Evolutionary conservation across 177 flowering plant genomes (phyloP).

Genomic region (Vitis hybrid): DNA sequence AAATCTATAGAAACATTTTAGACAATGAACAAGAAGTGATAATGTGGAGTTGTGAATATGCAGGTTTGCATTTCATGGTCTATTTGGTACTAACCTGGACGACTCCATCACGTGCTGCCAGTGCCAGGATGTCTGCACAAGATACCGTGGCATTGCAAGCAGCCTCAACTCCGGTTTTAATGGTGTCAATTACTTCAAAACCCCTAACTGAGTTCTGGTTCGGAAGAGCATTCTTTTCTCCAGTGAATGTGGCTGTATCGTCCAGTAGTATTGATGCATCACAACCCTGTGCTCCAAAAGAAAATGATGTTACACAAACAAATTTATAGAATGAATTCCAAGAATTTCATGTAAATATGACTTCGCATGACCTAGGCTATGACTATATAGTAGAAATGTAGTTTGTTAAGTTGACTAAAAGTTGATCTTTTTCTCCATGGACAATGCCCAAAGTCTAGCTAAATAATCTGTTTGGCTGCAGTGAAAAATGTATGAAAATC

Average conservation of each 20-base stretch:
- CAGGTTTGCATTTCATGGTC: too few relatives aligned
- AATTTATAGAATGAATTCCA: not conserved
- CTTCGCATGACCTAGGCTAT: too few relatives aligned
- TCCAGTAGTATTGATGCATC: constrained; percentile 48
- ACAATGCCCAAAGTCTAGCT: too few relatives aligned
- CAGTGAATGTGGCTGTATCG: constrained; percentile 34
- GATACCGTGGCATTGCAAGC: constrained; percentile 36
- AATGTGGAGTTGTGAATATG: too few relatives aligned
- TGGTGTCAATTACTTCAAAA: constrained; percentile 41
- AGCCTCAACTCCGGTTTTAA: constrained; percentile 36
- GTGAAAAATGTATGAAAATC: not conserved
- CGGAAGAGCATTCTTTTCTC: constrained; percentile 42
- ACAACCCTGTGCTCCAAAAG: constrained; percentile 33
- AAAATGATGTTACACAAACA: not conserved
- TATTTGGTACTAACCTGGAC: constrained; percentile 19
- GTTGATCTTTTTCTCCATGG: too few relatives aligned
- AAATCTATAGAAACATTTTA: not conserved
- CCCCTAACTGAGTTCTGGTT: constrained; percentile 40
- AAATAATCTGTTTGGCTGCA: too few relatives aligned
- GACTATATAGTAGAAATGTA: not conserved
- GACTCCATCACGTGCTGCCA: constrained; percentile 41
- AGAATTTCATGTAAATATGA: too few relatives aligned
- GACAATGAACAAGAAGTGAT: not conserved
- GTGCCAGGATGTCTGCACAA: constrained; percentile 48
- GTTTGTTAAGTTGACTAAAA: not conserved